Conservation (phyloP, 345 rosid species). For the Gossypium anomalum region DNA sequence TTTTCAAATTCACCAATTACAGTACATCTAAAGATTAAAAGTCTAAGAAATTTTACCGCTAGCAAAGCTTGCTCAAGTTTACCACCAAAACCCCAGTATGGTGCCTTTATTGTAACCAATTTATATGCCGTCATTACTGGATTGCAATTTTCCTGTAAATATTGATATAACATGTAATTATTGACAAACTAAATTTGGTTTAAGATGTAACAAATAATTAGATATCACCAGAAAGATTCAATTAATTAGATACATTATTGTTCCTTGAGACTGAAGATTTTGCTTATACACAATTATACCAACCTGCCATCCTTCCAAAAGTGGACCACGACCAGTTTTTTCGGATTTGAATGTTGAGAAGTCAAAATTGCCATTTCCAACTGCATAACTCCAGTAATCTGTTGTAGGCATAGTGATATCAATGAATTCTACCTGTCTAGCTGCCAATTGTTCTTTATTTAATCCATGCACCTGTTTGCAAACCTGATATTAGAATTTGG, state of each 20-base stretch:
- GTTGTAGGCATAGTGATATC: conserved; percentile 54
- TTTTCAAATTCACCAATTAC: background rate
- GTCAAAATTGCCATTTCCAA: conserved; percentile 38
- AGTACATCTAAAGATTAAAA: background rate
- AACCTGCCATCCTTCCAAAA: conserved; percentile 68
- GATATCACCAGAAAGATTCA: background rate
- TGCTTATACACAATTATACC: conserved; percentile 6
- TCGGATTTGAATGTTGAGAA: conserved; percentile 50
- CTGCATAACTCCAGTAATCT: conserved; percentile 62
- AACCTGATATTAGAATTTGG: conserved; percentile 2
- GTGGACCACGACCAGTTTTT: conserved; percentile 61
- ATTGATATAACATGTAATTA: background rate
- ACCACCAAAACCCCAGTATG: conserved; percentile 73
- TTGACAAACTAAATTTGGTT: background rate
- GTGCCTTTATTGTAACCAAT: conserved; percentile 62
- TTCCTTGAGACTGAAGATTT: background rate
- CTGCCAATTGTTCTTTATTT: conserved; percentile 42
- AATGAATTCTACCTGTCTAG: conserved; percentile 50
- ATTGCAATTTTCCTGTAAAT: conserved; percentile 49
- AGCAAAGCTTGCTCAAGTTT: conserved; percentile 67
- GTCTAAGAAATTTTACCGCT: conserved; percentile 38
- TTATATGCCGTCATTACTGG: conserved; percentile 74
- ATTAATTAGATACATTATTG: background rate
- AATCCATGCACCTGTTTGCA: conserved; percentile 49
- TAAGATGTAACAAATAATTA: conserved; percentile 7